Conservation (phyloP, 345 rosid genomes). For the Eucalyptus brandiana region DNA sequence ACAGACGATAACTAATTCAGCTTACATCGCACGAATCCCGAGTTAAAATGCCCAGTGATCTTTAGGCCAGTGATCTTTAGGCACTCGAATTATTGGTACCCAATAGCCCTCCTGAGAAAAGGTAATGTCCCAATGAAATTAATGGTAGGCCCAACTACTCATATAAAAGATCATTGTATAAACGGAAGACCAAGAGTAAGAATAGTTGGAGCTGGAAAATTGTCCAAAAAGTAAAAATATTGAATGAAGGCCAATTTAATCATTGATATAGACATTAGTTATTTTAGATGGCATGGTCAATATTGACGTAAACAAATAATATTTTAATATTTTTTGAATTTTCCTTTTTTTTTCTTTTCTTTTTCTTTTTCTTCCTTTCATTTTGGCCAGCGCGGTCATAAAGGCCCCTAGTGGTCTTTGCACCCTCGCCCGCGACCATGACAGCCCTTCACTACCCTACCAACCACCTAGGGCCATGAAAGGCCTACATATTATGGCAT, state of each 20-base stretch:
- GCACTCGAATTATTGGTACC: not conserved
- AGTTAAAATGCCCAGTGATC: not conserved
- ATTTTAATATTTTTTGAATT: too few species aligned
- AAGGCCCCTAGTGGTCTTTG: not conserved
- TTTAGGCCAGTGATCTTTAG: not conserved
- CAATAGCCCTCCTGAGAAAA: not conserved
- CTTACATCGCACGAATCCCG: not conserved
- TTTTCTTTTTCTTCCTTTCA: too few species aligned
- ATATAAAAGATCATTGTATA: not conserved
- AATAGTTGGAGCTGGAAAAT: not conserved
- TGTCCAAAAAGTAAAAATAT: not conserved
- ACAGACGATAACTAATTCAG: not conserved
- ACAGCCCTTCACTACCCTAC: not conserved
- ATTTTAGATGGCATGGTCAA: too few species aligned
- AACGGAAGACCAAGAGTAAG: not conserved
- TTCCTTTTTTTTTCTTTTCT: too few species aligned
- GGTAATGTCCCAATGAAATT: not conserved
- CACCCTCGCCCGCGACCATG: rapidly evolving
- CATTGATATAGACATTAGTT: not conserved
- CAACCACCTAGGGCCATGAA: not conserved
- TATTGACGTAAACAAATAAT: too few species aligned
- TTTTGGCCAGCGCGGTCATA: not conserved
- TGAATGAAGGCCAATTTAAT: too few species aligned
- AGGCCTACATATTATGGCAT: too few species aligned
- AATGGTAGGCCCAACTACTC: not conserved